Conservation (phyloP, 1,139 yeast species). For the Protomyces arabidopsidicola region DNA sequence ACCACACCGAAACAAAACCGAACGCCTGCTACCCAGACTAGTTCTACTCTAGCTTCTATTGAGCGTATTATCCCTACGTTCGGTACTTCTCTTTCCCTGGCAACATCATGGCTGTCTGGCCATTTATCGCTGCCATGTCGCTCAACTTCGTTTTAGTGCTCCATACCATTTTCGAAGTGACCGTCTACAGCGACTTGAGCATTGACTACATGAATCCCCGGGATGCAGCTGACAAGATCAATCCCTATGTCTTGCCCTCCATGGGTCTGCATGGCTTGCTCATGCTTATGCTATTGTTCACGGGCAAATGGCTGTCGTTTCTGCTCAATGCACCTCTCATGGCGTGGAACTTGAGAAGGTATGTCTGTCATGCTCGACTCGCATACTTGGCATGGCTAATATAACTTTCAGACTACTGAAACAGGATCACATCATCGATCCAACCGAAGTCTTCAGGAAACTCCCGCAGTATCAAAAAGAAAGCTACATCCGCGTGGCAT, state of each 20-base stretch:
- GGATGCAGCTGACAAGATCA: conserved; percentile 88
- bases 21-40: too few relatives aligned
- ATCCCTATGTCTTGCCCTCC: conserved; percentile 84
- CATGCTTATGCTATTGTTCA: conserved; percentile 66
- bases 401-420: conserved; percentile 40
- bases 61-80: too few relatives aligned
- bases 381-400: not conserved
- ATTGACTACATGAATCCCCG: conserved; percentile 90
- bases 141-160: conserved; percentile 83
- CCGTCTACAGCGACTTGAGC: conserved; percentile 51
- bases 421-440: conserved; percentile 85
- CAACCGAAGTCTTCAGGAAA: conserved; percentile 90
- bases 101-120: conserved; percentile 6
- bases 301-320: conserved; percentile 92
- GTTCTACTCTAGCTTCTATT: too few relatives aligned
- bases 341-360: conserved; percentile 73
- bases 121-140: conserved; percentile 32
- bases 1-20: too few relatives aligned
- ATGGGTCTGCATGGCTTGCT: conserved; percentile 76
- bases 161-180: conserved; percentile 85
- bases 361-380: conserved; percentile 38
- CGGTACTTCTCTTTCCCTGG: too few relatives aligned
- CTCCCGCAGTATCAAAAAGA: conserved; percentile 88
- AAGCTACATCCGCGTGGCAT: conserved; percentile 43
- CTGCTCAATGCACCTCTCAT: conserved; percentile 78